Percentiles rank a stretch among this genome's conserved stretches.
Evolutionary conservation across 1,284 basidiomycete species (phyloP).

Genomic region (Pulchroboletus neoregius): DNA sequence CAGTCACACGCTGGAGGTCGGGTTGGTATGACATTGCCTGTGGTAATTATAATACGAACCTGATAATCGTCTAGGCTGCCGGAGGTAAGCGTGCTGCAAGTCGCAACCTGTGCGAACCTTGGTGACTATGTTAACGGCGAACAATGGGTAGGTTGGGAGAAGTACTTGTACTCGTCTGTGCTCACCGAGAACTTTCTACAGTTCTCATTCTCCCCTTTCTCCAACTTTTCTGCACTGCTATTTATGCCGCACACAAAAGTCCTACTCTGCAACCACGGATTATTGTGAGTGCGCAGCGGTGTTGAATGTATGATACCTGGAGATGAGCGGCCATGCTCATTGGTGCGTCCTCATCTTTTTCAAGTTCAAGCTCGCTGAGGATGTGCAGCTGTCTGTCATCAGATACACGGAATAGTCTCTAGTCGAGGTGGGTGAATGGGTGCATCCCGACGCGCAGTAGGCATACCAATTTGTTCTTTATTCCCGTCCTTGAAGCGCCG

Average conservation of each 20-base stretch:
- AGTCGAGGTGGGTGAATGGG: conserved; percentile 13
- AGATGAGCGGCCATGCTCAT: conserved; percentile 84
- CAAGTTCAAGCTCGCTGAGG: conserved; percentile 69
- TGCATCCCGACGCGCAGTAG: background rate
- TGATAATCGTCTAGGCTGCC: conserved; percentile 75
- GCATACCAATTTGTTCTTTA: conserved; percentile 85
- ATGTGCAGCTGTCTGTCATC: conserved; percentile 57
- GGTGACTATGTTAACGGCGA: conserved; percentile 11
- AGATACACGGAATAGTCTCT: conserved; percentile 73
- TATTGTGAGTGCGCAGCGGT: background rate
- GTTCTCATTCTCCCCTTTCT: conserved; percentile 73
- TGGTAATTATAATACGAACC: conserved; percentile 40
- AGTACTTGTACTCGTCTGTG: conserved; percentile 40
- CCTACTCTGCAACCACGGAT: conserved; percentile 37
- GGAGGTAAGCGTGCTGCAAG: conserved; percentile 60
- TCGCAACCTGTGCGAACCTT: conserved; percentile 53
- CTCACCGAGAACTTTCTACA: conserved; percentile 68
- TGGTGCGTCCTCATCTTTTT: conserved; percentile 82
- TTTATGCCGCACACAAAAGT: conserved; percentile 82
- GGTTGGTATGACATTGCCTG: conserved; percentile 5
- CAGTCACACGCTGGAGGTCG: conserved; percentile 67
- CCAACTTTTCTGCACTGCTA: conserved; percentile 59
- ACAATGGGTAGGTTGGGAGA: background rate
- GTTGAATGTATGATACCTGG: conserved; percentile 42
- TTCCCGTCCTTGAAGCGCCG: conserved; percentile 74